Evolutionary conservation across 1,284 basidiomycete genomes (phyloP), one percentile per base, ranked within the genome.

Genomic region (Apiotrichum laibachii): DNA sequence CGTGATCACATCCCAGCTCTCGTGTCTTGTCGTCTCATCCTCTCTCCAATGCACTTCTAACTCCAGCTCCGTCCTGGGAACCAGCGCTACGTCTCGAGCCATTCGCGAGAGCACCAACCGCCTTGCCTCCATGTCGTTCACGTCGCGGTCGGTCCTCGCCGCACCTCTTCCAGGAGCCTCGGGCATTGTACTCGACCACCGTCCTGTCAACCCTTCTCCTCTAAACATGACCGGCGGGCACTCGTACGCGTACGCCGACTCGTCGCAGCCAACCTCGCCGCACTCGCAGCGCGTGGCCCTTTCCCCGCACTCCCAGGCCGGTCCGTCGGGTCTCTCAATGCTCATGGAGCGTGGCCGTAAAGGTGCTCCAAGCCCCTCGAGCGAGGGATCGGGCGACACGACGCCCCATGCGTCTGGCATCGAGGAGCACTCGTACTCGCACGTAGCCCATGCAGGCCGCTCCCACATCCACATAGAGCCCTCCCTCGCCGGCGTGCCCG

Each of bases 31-130:
- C 33, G 43, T 1, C 43, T n/a, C 11, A 13, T n/a, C 37, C 12
- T 13, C 48, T 3, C 31, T 15, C 26, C 22, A 2, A 19, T 22
- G 19, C 16, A 3, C 11, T 13, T 26, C 42, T 18, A 34, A 42
- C 26, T 11, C n/a, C 37, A 57, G 39, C 19, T 39, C 52, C 19
- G 11, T 40, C n/a, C 53, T 61, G 4, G 59, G 55, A 13, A 48
- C 57, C 21, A 63, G 58, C 47, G 33, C 51, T 26, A 57, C 70
- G 2, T 64, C 66, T 10, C 67, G 68, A 19, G 70, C 72, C 15
- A 77, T 76, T 37, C 68, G 75, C 43, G 71, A 75, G 37, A 71
- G 70, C 12, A 68, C 73, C 33, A 72, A 73, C 46, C 71, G 75
- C 34, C 69, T 77, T 4, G 75, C 75, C 2, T 73, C 72, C n/a